Percentiles rank a stretch among this genome's conserved stretches.
phyloP scores from a whole-genome alignment of 176 grass and related monocot genomes.

The Microstegium vimineum region DNA sequence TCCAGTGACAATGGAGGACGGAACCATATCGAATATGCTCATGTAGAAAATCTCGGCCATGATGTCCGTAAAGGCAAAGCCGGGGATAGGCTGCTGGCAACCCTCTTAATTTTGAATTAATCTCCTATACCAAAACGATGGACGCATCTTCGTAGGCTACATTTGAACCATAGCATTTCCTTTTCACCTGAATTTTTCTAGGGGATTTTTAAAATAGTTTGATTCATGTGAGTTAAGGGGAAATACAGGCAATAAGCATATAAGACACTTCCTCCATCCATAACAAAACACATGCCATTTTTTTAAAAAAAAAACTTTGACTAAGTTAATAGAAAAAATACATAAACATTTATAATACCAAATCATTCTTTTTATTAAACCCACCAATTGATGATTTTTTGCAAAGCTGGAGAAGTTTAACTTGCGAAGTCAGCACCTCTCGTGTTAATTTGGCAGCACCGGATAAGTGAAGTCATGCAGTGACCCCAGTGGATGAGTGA shows the following conservation, averaged over 20 bases:
- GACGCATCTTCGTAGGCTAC: neutral
- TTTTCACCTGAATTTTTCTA: neutral
- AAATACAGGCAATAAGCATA: no score
- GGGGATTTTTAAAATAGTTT: neutral
- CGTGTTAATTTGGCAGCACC: neutral
- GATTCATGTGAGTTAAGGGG: neutral
- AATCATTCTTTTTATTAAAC: no score
- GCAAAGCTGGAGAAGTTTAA: neutral
- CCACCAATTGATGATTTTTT: neutral
- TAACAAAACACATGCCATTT: no score
- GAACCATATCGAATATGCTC: constrained; percentile 25
- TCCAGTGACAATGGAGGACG: neutral
- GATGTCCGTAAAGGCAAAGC: neutral
- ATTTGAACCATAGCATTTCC: no score
- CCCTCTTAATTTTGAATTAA: neutral
- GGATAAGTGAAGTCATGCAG: neutral
- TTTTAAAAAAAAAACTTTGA: no score
- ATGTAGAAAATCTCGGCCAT: neutral
- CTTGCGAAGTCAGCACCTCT: neutral
- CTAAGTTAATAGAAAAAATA: no score
- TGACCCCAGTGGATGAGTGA: neutral
- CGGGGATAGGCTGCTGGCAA: neutral
- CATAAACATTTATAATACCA: neutral
- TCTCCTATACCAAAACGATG: neutral
- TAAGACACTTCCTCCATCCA: no score